These are phyloP conservation scores for Lobosporangium transversale DNA, from an alignment of 192 early-diverging fungal species.

Conservation along the genomic window DNA sequence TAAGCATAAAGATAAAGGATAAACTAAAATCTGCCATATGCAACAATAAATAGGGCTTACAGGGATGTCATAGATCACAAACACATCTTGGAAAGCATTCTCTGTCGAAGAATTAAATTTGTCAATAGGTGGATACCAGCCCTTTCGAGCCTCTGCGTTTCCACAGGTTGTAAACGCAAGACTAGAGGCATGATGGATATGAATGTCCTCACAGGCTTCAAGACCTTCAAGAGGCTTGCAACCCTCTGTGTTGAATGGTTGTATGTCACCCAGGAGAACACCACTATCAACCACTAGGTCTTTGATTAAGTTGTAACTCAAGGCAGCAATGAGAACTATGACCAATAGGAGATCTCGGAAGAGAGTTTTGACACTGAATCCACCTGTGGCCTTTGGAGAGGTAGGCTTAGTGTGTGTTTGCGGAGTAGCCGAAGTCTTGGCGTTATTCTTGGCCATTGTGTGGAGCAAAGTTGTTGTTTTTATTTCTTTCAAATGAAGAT, in stretches of 20 bases:
- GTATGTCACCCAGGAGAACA: conserved; percentile 13
- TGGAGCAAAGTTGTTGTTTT: too few relatives aligned
- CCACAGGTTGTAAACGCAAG: conserved; percentile 68
- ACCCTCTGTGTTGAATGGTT: conserved; percentile 26
- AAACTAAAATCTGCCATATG: not conserved
- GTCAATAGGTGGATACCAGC: conserved; percentile 56
- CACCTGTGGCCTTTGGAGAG: too few relatives aligned
- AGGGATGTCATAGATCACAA: conserved; percentile 61
- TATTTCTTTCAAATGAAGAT: too few relatives aligned
- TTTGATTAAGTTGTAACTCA: conserved; percentile 25
- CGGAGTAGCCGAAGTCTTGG: not conserved
- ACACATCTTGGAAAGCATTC: conserved; percentile 48
- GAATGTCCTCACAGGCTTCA: conserved; percentile 69
- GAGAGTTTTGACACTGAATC: not conserved
- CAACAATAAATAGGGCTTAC: conserved; percentile 39
- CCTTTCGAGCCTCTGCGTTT: conserved; percentile 54
- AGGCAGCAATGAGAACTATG: conserved; percentile 11
- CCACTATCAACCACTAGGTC: conserved; percentile 20
- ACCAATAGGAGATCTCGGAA: conserved; percentile 5
- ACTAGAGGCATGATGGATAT: conserved; percentile 61
- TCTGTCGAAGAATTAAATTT: conserved; percentile 28
- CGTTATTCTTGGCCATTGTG: too few relatives aligned
- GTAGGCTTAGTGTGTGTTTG: not conserved
- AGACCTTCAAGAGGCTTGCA: conserved; percentile 31
- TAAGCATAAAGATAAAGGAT: not conserved